These are phyloP conservation scores for Wickerhamiella cacticola DNA, from an alignment of 805 yeast species.

Conservation along the genomic window DNA sequence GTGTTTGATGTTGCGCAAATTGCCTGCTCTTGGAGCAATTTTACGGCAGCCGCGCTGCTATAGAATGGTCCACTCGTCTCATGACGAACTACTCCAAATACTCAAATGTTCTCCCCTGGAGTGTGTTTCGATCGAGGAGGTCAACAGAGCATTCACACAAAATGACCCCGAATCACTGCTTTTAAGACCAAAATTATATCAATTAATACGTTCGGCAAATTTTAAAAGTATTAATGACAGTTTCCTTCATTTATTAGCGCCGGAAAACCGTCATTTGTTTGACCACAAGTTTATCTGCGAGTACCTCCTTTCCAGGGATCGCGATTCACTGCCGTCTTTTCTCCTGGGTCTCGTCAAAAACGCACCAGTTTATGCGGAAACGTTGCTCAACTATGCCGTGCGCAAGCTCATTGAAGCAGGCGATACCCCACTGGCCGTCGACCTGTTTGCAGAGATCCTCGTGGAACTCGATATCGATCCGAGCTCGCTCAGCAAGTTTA, in stretches of 20 bases:
- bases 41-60: not conserved
- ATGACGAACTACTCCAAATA: not conserved
- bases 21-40: not conserved
- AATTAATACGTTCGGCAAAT: not conserved
- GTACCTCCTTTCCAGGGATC: slow-evolving; percentile 9
- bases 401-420: not conserved
- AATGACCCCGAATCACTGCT: not conserved
- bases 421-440: not conserved
- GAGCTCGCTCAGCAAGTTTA: not conserved
- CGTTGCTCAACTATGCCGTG: not conserved
- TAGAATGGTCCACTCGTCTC: not conserved
- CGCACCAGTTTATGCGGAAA: slow-evolving; percentile 12
- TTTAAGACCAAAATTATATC: slow-evolving; percentile 1
- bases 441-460: not conserved
- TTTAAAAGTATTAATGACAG: not conserved
- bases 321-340: slow-evolving; percentile 4
- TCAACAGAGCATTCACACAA: not conserved
- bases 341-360: slow-evolving; percentile 12
- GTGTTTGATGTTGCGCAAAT: not conserved
- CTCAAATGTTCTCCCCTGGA: not conserved
- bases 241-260: slow-evolving; percentile 10
- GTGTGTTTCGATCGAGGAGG: not conserved
- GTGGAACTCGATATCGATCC: slow-evolving; percentile 8
- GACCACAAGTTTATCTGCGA: slow-evolving; percentile 18
- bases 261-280: slow-evolving; percentile 1